A percentile compares a stretch with the other conserved stretches of the same genome.
Evolutionary conservation across 2,329 filamentous ascomycete genomes (phyloP).

Genomic region (Pseudocercospora musae): DNA sequence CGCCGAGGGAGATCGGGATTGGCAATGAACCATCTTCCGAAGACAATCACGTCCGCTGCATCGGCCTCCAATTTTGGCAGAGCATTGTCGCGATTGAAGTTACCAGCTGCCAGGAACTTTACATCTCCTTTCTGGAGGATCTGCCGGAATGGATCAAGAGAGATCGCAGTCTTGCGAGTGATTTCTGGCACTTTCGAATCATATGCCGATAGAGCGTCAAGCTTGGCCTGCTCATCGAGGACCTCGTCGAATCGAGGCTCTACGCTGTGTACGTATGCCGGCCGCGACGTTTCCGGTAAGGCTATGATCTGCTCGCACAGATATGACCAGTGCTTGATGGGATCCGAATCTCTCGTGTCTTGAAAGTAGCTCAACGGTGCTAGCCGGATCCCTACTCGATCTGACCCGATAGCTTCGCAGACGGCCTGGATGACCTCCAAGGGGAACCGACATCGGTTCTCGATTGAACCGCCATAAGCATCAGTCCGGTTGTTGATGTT

Average conservation of each 20-base stretch:
- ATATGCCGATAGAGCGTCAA: constrained; percentile 24
- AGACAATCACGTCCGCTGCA: constrained; percentile 43
- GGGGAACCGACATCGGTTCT: constrained; percentile 49
- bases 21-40: constrained; percentile 49
- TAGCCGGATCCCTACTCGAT: constrained; percentile 55
- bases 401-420: constrained; percentile 49
- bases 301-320: constrained; percentile 43
- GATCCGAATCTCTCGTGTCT: constrained; percentile 57
- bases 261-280: constrained; percentile 60
- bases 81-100: constrained; percentile 39
- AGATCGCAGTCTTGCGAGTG: constrained; percentile 19
- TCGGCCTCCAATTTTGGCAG: constrained; percentile 38
- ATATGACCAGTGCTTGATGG: constrained; percentile 59
- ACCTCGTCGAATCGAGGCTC: constrained; percentile 53
- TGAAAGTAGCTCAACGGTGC: constrained; percentile 62
- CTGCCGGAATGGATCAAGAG: constrained; percentile 22
- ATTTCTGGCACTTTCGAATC: constrained; percentile 29
- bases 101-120: constrained; percentile 41
- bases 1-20: constrained; percentile 50
- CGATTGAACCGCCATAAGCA: constrained; percentile 42
- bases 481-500: constrained; percentile 53
- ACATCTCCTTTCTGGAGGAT: constrained; percentile 28
- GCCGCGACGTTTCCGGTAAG: constrained; percentile 44
- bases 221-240: constrained; percentile 26
- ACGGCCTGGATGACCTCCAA: constrained; percentile 53